phyloP scores from a whole-genome alignment of 768 basidiomycete genomes.

The Rickenella mellea region DNA sequence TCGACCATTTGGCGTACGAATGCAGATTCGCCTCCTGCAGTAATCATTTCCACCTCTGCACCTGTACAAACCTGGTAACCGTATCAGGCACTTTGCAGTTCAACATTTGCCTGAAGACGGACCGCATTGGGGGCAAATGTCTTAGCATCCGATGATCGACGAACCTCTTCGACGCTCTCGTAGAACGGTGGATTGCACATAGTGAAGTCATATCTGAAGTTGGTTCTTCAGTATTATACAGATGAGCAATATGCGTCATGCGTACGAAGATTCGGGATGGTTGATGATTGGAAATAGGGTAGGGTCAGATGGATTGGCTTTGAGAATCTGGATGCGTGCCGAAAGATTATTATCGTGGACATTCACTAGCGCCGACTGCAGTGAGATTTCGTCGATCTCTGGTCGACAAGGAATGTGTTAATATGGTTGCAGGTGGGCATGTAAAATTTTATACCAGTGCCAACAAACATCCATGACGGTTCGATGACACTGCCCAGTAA shows the following conservation, averaged over 20 bases:
- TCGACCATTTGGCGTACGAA: slow-evolving; percentile 73
- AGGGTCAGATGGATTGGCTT: slow-evolving; percentile 23
- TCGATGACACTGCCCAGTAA: slow-evolving; percentile 54
- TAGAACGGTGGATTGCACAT: slow-evolving; percentile 99
- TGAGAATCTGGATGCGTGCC: slow-evolving; percentile 39
- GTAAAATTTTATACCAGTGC: slow-evolving; percentile 43
- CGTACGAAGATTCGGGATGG: too few relatives aligned
- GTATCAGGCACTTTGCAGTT: neutral
- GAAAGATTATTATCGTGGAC: slow-evolving; percentile 46
- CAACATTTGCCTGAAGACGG: slow-evolving; percentile 13
- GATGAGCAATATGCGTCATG: neutral
- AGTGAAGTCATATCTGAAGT: slow-evolving; percentile 55
- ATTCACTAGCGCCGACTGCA: slow-evolving; percentile 44
- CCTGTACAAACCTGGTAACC: slow-evolving; percentile 71
- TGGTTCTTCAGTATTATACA: neutral
- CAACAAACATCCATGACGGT: slow-evolving; percentile 49
- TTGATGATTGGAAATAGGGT: slow-evolving; percentile 37
- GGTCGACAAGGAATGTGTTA: neutral
- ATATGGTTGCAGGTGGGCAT: neutral
- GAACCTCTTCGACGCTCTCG: slow-evolving; percentile 58
- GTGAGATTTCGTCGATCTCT: slow-evolving; percentile 70
- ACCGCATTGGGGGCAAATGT: slow-evolving; percentile 63
- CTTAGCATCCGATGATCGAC: slow-evolving; percentile 50
- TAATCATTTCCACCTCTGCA: slow-evolving; percentile 81
- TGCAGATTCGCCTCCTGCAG: slow-evolving; percentile 70